Percentiles rank a stretch among this genome's conserved stretches.
Evolutionary conservation across 2,329 filamentous ascomycete genomes (phyloP).

Genomic region (Drechslera avenae): DNA sequence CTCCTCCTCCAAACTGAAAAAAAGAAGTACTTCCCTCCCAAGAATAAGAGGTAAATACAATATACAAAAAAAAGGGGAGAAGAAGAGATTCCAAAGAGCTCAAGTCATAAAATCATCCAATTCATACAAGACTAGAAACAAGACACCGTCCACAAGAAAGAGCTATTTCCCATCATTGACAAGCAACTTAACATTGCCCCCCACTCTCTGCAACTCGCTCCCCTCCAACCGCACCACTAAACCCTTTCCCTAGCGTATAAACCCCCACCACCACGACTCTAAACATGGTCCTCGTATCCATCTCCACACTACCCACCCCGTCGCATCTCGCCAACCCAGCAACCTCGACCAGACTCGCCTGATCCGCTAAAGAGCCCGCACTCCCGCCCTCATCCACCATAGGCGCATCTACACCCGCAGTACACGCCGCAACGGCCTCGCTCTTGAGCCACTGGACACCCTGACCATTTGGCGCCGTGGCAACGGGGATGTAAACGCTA

Average conservation of each 20-base stretch:
- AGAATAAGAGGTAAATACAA: too few relatives aligned
- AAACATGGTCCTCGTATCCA: background rate
- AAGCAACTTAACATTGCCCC: constrained; percentile 1
- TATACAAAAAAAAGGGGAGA: too few relatives aligned
- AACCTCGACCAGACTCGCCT: background rate
- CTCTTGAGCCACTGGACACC: constrained; percentile 4
- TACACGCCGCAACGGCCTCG: background rate
- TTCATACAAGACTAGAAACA: too few relatives aligned
- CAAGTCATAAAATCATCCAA: too few relatives aligned
- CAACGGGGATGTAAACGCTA: constrained; percentile 1
- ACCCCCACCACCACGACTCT: background rate
- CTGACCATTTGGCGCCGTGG: background rate
- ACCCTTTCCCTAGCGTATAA: background rate
- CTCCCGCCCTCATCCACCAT: background rate
- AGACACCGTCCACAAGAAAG: too few relatives aligned
- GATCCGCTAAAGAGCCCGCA: background rate
- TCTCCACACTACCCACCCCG: background rate
- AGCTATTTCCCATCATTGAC: too few relatives aligned
- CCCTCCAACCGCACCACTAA: constrained; percentile 1
- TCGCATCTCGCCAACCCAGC: background rate
- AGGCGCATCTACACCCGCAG: constrained; percentile 2
- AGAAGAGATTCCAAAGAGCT: too few relatives aligned
- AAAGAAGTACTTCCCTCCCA: too few relatives aligned
- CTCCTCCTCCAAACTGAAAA: too few relatives aligned
- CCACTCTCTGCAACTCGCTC: background rate